Base-by-base conservation (phyloP, 371 early-diverging fungal species). In the Apophysomyces ossiformis region DNA sequence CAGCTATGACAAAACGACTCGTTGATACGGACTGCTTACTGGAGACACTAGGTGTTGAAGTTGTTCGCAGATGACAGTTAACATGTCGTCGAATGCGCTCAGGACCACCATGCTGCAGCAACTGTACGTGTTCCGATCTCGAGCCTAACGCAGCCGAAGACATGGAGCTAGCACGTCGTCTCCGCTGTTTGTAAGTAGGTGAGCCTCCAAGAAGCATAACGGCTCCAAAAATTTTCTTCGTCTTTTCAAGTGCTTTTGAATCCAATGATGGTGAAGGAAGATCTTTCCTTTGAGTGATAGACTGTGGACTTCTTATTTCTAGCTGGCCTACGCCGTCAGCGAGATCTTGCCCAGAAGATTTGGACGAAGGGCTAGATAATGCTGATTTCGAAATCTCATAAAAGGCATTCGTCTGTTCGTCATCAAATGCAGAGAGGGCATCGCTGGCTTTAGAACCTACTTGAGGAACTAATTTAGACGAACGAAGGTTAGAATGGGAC, bases 141-240 rank as follows among this genome's bases (percentile, higher is more conserved):
- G 44, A 63, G 41, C 41, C 41, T 41, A 41, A 13, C 64, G 59
- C 69, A 6, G 70, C 67, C 9, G 67, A 71, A 35, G 73, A 73
- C 11, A 80, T 77, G 12, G 87, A 86, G 36, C 83, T 77, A 7
- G 87, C 85, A 32, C 88, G 82, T 73, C 95, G 79, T 57, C 89
- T 76, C 37, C 92, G 79, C 67, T 89, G 89, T 67, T 91, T 91
- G 75, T 90, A 90, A 1, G 86, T 87, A 7, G 90, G 89, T 4
- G 90, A 86, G 3, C 89, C 89, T 46, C 89, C 92, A 75, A 91
- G 87, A 15, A 91, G 77, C 5, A 85, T 80, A 50, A 89, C 76
- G 44, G 84, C 76, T 37, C 88, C 88, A 76, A 87, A 86, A 32
- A 87, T 74, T 0, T 74, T 66, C 39, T 77, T 77, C 8, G 73